Evolutionary conservation across 75 land plant species (phyloP).

Genomic region (Cunninghamia lanceolata): DNA sequence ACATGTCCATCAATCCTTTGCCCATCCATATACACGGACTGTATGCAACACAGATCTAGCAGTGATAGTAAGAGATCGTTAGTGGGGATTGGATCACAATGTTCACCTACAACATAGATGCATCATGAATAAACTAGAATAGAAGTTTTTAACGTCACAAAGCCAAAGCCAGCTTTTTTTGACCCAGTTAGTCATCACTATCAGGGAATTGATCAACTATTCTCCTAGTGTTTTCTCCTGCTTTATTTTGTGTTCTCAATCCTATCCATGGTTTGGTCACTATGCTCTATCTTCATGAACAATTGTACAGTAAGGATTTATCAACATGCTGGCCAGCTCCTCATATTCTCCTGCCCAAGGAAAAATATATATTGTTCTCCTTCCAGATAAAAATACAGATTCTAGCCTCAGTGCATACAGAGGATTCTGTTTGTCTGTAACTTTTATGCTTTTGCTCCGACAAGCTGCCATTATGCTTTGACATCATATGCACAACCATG

Average conservation of each 20-base stretch:
- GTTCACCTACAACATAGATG: background rate
- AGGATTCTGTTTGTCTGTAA: conserved; percentile 8
- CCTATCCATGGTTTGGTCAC: background rate
- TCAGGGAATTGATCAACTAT: background rate
- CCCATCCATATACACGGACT: background rate
- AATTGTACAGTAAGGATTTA: background rate
- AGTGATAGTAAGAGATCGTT: background rate
- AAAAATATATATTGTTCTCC: background rate
- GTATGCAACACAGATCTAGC: background rate
- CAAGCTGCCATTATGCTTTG: conserved; percentile 1
- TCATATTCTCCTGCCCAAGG: background rate
- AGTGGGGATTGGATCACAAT: background rate
- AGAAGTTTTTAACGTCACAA: too few relatives aligned
- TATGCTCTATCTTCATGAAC: background rate
- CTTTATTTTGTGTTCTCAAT: background rate
- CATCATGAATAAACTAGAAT: too few relatives aligned
- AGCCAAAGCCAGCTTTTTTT: too few relatives aligned
- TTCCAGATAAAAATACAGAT: background rate
- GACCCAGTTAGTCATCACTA: background rate
- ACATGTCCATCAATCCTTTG: background rate
- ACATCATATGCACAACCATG: background rate
- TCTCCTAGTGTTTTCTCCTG: background rate
- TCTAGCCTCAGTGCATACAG: background rate
- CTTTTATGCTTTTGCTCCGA: conserved; percentile 3
- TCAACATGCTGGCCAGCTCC: background rate